These are phyloP conservation scores for Heliocybe sulcata DNA, from an alignment of 1,284 basidiomycete genomes.

Conservation along the genomic window DNA sequence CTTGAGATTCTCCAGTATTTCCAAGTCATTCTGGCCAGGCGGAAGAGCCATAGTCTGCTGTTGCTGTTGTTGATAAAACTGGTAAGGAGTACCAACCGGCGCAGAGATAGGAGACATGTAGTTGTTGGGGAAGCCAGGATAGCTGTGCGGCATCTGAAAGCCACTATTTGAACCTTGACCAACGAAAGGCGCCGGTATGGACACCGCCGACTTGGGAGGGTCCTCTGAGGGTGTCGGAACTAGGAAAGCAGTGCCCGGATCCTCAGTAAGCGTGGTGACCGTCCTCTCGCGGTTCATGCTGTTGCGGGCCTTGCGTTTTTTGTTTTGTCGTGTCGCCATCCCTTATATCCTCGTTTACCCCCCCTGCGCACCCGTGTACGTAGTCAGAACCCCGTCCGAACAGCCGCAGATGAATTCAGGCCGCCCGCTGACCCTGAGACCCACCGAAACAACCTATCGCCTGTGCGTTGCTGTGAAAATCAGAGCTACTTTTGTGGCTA, in stretches of 20 bases:
- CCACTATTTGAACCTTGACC: constrained; percentile 7
- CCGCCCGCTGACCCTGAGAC: not conserved
- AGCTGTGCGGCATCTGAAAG: constrained; percentile 12
- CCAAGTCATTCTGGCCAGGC: constrained; percentile 53
- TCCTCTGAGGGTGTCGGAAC: constrained; percentile 41
- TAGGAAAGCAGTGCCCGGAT: constrained; percentile 39
- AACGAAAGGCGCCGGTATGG: constrained; percentile 8
- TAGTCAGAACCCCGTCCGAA: not conserved
- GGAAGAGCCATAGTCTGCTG: constrained; percentile 19
- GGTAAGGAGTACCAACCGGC: constrained; percentile 10
- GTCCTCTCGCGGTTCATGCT: constrained; percentile 49
- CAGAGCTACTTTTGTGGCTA: not conserved
- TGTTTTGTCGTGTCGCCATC: constrained; percentile 56
- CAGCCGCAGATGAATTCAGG: not conserved
- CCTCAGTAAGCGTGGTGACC: constrained; percentile 54
- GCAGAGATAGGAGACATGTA: constrained; percentile 18
- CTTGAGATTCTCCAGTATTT: constrained; percentile 66
- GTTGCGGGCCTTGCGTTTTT: constrained; percentile 48
- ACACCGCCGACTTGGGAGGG: constrained; percentile 17
- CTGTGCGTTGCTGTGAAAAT: not conserved
- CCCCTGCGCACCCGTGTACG: not conserved
- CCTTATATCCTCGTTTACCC: not conserved
- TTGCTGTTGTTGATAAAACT: constrained; percentile 12
- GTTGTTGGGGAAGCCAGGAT: constrained; percentile 17
- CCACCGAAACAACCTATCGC: not conserved